phyloP scores from a whole-genome alignment of 2,329 filamentous ascomycete genomes.

The Clonostachys rosea region DNA sequence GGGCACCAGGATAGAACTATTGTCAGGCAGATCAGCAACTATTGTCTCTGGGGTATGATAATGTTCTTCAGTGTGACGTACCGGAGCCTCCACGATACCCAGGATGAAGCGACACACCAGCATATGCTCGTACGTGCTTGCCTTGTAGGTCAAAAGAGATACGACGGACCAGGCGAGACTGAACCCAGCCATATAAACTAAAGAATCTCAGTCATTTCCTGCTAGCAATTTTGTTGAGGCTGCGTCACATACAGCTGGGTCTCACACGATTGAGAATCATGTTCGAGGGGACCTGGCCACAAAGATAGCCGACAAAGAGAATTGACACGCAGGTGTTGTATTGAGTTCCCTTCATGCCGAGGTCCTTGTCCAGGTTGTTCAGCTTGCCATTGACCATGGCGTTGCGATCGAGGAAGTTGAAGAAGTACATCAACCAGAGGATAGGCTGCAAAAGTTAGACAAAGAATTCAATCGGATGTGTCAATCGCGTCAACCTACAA shows the following conservation, averaged over 20 bases:
- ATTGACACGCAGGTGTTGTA: conserved; percentile 21
- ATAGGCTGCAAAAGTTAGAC: conserved; percentile 13
- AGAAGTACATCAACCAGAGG: conserved; percentile 14
- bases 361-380: conserved; percentile 20
- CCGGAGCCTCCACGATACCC: conserved; percentile 37
- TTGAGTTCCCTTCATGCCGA: conserved; percentile 13
- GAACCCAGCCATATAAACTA: neutral
- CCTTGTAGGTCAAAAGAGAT: conserved; percentile 31
- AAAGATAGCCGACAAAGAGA: conserved; percentile 37
- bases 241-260: conserved; percentile 21
- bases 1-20: conserved; percentile 30
- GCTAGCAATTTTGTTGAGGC: conserved; percentile 2
- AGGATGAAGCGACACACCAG: conserved; percentile 34
- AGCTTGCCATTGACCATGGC: conserved; percentile 46
- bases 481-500: conserved; percentile 4
- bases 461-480: no score
- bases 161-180: conserved; percentile 21
- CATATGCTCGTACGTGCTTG: conserved; percentile 36
- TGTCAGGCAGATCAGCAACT: conserved; percentile 25
- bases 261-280: conserved; percentile 42
- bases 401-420: neutral
- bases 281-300: conserved; percentile 36
- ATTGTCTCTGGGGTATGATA: conserved; percentile 26
- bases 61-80: conserved; percentile 39
- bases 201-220: no score